phyloP scores from a whole-genome alignment of 306 rosid genomes.

The Casuarina glauca region DNA sequence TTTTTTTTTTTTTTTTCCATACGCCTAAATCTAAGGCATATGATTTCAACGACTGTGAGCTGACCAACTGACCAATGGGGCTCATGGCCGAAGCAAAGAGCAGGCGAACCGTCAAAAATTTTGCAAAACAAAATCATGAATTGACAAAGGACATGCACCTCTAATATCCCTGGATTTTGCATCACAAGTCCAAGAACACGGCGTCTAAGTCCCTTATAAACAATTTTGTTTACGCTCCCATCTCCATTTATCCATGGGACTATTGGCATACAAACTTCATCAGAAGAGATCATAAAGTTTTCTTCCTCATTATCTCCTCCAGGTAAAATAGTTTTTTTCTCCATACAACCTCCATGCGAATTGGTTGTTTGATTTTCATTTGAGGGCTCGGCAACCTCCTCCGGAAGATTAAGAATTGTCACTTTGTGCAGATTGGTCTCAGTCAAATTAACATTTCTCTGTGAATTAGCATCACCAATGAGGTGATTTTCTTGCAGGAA shows the following conservation, averaged over 20 bases:
- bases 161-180: constrained; percentile 94
- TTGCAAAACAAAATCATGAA: constrained; percentile 13
- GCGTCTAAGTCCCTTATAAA: constrained; percentile 75
- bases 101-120: neutral
- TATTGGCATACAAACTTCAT: constrained; percentile 64
- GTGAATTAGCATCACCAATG: constrained; percentile 27
- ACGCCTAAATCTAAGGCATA: neutral
- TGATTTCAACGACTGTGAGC: neutral
- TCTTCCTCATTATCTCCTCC: constrained; percentile 36
- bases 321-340: constrained; percentile 33
- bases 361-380: constrained; percentile 39
- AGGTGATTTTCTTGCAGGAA: constrained; percentile 24
- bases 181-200: constrained; percentile 86
- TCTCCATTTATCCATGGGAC: constrained; percentile 97
- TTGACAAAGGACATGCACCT: constrained; percentile 49
- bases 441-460: constrained; percentile 31
- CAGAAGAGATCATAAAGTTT: constrained; percentile 35
- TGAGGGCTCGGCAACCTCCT: constrained; percentile 34
- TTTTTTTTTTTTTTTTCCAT: neutral
- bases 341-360: constrained; percentile 31
- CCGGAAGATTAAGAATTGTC: constrained; percentile 77
- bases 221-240: constrained; percentile 67
- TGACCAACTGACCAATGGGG: neutral
- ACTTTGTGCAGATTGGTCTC: constrained; percentile 64
- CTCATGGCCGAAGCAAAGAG: constrained; percentile 7